These are phyloP conservation scores for Aspergillus candidus DNA, from an alignment of 2,329 filamentous ascomycete species.

Conservation along the genomic window DNA sequence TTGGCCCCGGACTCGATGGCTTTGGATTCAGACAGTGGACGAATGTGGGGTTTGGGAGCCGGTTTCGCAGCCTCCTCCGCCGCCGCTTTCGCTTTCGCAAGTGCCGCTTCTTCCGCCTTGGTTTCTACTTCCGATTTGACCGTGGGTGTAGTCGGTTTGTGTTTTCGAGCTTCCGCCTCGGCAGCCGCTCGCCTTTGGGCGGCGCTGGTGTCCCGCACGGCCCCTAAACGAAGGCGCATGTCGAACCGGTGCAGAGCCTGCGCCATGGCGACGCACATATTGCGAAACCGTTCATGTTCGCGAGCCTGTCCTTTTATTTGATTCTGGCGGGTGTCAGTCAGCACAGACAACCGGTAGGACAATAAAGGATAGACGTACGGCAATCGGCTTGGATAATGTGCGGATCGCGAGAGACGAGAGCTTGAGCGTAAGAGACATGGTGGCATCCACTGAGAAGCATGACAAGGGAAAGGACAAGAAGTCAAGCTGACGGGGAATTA, in stretches of 20 bases:
- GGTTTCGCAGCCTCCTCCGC: constrained; percentile 44
- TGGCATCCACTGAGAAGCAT: constrained; percentile 2
- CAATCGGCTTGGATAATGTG: constrained; percentile 62
- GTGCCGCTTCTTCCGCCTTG: constrained; percentile 49
- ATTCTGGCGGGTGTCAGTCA: constrained; percentile 47
- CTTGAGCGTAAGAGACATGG: constrained; percentile 61
- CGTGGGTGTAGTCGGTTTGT: constrained; percentile 49
- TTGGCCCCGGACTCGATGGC: constrained; percentile 64
- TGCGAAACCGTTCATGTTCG: constrained; percentile 62
- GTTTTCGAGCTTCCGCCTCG: constrained; percentile 50
- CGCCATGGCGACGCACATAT: constrained; percentile 56
- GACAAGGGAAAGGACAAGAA: not conserved
- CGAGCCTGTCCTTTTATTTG: constrained; percentile 62
- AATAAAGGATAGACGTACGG: constrained; percentile 41
- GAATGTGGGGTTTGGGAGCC: constrained; percentile 49
- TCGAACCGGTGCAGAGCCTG: constrained; percentile 60
- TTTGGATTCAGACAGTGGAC: constrained; percentile 60
- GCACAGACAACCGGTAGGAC: constrained; percentile 7
- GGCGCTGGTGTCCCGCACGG: constrained; percentile 56
- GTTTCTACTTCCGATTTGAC: constrained; percentile 58
- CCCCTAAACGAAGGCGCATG: constrained; percentile 61
- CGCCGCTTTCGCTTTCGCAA: constrained; percentile 39
- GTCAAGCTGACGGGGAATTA: not conserved
- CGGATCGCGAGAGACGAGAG: constrained; percentile 59
- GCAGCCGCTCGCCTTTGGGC: constrained; percentile 43